Evolutionary conservation across 345 rosid species (phyloP).

Genomic region (Viola odorata): DNA sequence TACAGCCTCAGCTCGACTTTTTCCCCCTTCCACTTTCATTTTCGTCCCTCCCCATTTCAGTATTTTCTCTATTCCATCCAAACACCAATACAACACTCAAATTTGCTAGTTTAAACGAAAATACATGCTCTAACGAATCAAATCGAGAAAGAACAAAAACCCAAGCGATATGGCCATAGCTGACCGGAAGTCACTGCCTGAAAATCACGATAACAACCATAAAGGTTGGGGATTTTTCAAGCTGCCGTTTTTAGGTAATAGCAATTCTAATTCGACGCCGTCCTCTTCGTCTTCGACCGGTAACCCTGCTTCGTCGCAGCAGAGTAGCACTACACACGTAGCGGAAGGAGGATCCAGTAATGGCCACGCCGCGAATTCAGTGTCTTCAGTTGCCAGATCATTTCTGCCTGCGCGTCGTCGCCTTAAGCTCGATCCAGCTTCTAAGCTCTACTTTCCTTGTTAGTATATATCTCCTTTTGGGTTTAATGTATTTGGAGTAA

Average conservation of each 20-base stretch:
- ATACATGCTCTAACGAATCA: no score
- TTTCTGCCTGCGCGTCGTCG: conserved; percentile 67
- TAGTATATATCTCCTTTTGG: conserved; percentile 13
- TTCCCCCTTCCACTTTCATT: no score
- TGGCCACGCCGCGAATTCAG: conserved; percentile 48
- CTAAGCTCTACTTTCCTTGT: conserved; percentile 91
- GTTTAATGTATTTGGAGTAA: background rate
- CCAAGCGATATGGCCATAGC: no score
- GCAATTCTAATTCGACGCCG: conserved; percentile 22
- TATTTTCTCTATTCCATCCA: background rate
- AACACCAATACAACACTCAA: no score
- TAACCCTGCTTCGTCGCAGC: conserved; percentile 19
- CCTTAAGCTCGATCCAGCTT: conserved; percentile 86
- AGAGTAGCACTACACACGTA: conserved; percentile 24
- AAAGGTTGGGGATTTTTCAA: no score
- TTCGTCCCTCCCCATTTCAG: no score
- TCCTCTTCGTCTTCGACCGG: conserved; percentile 40
- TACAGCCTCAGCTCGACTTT: background rate
- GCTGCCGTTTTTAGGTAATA: no score
- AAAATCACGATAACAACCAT: no score
- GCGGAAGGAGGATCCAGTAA: conserved; percentile 47
- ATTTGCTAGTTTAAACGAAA: no score
- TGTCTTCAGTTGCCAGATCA: conserved; percentile 77
- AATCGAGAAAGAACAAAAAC: no score
- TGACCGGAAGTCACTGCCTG: no score